phyloP scores from a whole-genome alignment of 805 yeast genomes.

The Dipodascus albidus region DNA sequence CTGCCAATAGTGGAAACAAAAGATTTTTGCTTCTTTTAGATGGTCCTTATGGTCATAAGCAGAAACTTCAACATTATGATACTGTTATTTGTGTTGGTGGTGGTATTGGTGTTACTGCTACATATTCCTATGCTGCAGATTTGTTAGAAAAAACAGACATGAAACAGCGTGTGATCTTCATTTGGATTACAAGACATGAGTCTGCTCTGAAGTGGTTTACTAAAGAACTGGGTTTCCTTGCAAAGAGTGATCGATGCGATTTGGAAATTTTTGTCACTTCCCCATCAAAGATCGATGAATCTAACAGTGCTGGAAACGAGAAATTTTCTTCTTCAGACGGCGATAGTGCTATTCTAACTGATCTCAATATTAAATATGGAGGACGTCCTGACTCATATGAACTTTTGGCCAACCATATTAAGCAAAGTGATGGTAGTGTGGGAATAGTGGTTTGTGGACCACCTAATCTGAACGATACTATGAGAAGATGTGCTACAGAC shows the following conservation, averaged over 20 bases:
- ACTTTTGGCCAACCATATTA: background rate
- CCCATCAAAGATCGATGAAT: background rate
- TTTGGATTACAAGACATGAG: constrained; percentile 23
- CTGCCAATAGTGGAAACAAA: background rate
- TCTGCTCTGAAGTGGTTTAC: constrained; percentile 22
- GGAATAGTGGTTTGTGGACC: constrained; percentile 57
- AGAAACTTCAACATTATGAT: constrained; percentile 41
- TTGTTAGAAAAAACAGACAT: constrained; percentile 4
- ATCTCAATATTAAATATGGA: background rate
- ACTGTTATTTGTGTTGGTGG: constrained; percentile 56
- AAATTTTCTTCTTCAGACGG: background rate
- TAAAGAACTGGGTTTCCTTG: constrained; percentile 18
- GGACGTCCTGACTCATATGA: background rate
- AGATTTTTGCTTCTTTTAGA: constrained; percentile 30
- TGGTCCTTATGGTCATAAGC: constrained; percentile 60
- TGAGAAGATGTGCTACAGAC: constrained; percentile 37
- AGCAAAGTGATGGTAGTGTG: constrained; percentile 31
- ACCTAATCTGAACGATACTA: constrained; percentile 42
- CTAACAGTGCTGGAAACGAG: background rate
- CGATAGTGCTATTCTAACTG: background rate
- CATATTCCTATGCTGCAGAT: constrained; percentile 30
- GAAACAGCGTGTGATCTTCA: constrained; percentile 15
- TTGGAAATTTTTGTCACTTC: background rate
- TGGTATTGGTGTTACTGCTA: constrained; percentile 66
- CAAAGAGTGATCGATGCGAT: constrained; percentile 12